Base-by-base conservation (phyloP, 768 basidiomycete genomes). In the Gloeophyllum trabeum region DNA sequence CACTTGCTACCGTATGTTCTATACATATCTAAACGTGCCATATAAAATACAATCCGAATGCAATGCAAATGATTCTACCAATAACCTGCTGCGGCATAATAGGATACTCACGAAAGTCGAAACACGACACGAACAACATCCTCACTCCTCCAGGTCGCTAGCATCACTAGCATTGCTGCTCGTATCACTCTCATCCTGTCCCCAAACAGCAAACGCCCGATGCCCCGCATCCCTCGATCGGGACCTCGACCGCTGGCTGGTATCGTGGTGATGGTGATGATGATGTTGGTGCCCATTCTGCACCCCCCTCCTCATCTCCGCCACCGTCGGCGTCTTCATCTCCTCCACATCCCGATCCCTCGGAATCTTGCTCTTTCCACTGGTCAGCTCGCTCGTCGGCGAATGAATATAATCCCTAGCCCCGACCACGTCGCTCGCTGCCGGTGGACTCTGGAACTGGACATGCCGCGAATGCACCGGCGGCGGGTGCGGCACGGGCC, bases 151-250 rank as follows among this genome's bases (percentile, higher is more conserved):
- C 28, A 16, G 28, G 10, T 32, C 28, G 44, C 81, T 79, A 40
- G 71, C 79, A 51, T 88, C 86, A 47, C 85, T 88, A 12, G 84
- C 70, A 52, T 80, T 81, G 55, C 83, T 86, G 50, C 80, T 81
- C 54, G 82, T 87, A 51, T 91, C 88, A 43, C 83, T 89, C 59
- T 90, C 88, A 54, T 91, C 88, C 30, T 87, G 81, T 1, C 88
- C 89, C 76, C 79, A 87, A 7, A 86, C 84, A 16, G 89, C 88
- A 52, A 91, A 91, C 5, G 83, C 80, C 25, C 75, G 66, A 36
- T 58, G 69, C 23, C 21, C 72, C 73, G 47, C 32, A 13, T 66
- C 66, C 41, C 58, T 58, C 14, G 60, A 59, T 24, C 65, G 60
- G 34, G 57, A 32, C 24, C 18, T 25, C 38, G 41, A 20, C 21